These are phyloP conservation scores for Globisporangium nunn DNA, from an alignment of 352 stramenopile genomes.

Conservation along the genomic window DNA sequence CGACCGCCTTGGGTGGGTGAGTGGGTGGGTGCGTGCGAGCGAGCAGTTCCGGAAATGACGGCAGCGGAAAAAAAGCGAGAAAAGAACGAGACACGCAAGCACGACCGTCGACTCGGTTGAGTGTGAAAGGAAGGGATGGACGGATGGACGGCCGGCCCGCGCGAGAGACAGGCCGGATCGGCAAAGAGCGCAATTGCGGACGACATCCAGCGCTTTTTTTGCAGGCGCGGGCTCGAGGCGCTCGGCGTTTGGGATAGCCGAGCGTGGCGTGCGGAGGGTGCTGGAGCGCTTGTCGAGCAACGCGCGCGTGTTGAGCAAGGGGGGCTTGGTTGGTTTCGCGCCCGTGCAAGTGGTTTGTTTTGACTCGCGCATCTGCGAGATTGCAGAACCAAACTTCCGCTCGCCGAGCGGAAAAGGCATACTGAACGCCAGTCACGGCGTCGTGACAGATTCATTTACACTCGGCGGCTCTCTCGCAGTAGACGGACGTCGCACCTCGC, in stretches of 20 bases:
- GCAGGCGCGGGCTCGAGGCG: too few relatives aligned
- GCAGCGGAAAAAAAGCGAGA: constrained; percentile 2
- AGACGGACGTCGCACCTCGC: neutral
- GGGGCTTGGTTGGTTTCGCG: too few relatives aligned
- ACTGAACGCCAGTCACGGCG: neutral
- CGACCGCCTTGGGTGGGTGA: neutral
- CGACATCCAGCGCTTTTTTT: neutral
- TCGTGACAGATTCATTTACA: neutral
- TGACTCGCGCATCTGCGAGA: too few relatives aligned
- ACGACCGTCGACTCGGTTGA: constrained; percentile 1
- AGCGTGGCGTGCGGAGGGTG: too few relatives aligned
- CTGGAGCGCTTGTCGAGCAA: too few relatives aligned
- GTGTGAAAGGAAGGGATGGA: constrained; percentile 1
- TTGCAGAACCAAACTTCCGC: too few relatives aligned
- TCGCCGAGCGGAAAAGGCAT: neutral
- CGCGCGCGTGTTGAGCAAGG: too few relatives aligned
- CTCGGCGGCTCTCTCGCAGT: neutral
- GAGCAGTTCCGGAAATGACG: constrained; percentile 11
- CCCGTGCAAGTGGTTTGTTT: too few relatives aligned
- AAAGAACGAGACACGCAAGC: constrained; percentile 5
- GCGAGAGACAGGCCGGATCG: constrained; percentile 1
- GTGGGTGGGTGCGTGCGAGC: neutral
- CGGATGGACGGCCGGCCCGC: neutral
- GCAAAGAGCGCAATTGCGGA: neutral
- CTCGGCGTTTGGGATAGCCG: too few relatives aligned